phyloP scores from a whole-genome alignment of 2,329 filamentous ascomycete genomes.

The Microascus cirrosus region DNA sequence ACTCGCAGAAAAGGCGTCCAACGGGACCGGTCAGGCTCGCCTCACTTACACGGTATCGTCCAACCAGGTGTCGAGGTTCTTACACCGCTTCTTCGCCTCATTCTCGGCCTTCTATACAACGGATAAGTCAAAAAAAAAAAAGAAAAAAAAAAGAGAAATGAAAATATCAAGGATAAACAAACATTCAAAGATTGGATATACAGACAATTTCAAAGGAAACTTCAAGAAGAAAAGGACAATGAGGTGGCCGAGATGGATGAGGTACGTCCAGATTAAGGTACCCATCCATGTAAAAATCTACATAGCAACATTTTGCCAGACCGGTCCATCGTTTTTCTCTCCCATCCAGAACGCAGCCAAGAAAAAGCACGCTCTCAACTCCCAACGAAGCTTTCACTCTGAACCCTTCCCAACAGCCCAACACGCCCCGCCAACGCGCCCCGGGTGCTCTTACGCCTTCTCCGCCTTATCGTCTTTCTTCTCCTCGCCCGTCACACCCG shows the following conservation, averaged over 20 bases:
- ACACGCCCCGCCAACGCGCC: background rate
- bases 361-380: background rate
- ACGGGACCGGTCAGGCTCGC: background rate
- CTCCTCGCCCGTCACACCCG: slow-evolving; percentile 6
- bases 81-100: slow-evolving; percentile 2
- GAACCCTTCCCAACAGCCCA: background rate
- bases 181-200: background rate
- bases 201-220: background rate
- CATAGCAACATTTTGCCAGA: background rate
- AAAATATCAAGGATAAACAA: background rate
- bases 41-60: background rate
- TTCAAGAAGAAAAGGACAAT: background rate
- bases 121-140: background rate
- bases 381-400: background rate
- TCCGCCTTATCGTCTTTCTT: background rate
- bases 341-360: background rate
- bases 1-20: background rate
- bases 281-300: background rate
- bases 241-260: background rate
- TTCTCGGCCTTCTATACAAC: background rate
- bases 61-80: background rate
- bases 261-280: background rate
- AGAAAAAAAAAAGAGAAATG: background rate
- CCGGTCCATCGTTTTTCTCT: background rate
- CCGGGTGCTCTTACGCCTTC: background rate